Evolutionary conservation across 2,329 filamentous ascomycete genomes (phyloP).

Genomic region (Diaporthe nobilis): DNA sequence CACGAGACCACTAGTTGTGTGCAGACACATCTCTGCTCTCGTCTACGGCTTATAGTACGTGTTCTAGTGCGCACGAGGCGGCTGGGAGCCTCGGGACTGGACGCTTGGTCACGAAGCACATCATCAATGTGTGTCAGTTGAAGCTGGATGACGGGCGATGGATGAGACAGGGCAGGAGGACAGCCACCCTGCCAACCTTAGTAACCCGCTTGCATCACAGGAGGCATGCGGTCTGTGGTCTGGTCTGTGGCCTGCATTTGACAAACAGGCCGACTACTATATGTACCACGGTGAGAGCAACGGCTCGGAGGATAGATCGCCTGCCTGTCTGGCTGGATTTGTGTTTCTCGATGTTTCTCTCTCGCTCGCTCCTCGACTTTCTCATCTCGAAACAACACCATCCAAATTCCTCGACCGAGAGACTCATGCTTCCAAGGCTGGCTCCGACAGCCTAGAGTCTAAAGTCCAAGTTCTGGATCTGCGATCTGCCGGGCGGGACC

Average conservation of each 20-base stretch:
- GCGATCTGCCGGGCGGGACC: conserved; percentile 14
- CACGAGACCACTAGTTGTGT: background rate
- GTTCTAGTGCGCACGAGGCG: conserved; percentile 20
- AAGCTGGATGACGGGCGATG: background rate
- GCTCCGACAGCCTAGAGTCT: background rate
- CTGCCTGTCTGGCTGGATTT: background rate
- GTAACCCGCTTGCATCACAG: background rate
- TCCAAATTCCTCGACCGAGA: conserved; percentile 1
- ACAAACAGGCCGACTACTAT: background rate
- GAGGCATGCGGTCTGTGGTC: background rate
- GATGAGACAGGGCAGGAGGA: background rate
- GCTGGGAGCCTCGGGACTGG: conserved; percentile 11
- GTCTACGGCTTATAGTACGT: background rate
- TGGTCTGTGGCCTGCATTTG: background rate
- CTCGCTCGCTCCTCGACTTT: background rate
- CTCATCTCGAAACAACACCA: background rate
- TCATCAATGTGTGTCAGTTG: background rate
- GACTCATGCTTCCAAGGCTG: background rate
- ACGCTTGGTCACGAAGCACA: background rate
- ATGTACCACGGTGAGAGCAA: background rate
- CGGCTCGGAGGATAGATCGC: background rate
- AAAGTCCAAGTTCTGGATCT: conserved; percentile 3
- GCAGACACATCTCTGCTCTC: background rate
- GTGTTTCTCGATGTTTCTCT: background rate
- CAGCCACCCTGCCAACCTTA: background rate